Evolutionary conservation across 345 rosid genomes (phyloP), one percentile per base, ranked within the genome.

Genomic region (Eucalyptus guilfoylei): DNA sequence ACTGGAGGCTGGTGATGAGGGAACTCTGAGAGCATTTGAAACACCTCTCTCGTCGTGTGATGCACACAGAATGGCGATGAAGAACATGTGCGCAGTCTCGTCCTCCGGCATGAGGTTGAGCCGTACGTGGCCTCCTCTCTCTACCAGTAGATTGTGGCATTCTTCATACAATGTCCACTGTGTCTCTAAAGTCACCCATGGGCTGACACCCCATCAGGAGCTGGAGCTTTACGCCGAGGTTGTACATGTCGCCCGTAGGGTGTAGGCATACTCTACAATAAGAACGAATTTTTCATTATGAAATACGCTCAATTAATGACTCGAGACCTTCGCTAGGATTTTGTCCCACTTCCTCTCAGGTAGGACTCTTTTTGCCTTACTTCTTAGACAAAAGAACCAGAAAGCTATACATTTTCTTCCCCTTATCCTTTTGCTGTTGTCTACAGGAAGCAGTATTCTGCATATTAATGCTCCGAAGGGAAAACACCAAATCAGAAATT

Each of bases 231-330:
- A 94, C 96, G 2, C 97, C 97, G 7, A 94, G 94, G 34, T 96
- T 94, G 34, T 95, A 96, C 28, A 96, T 95, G 28, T 95, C 96
- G 26, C 95, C 67, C 91, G 93, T 80, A 96, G 86, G 13, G 98
- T 95, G 88, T 96, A 94, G 16, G 97, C 96, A 32, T 95, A 96
- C 67, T 96, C 96, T 94, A 90, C 30, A n/a, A 85, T 24, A 40
- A 50, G 6, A 23, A 67, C 7, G 54, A 6, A 50, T 50, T 50
- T 16, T 50, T 14, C 15, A 16, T 49, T 6, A 49, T 49, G n/a
- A n/a, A n/a, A n/a, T n/a, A n/a, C n/a, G n/a, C n/a, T n/a, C n/a
- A n/a, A n/a, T n/a, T n/a, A n/a, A n/a, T n/a, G n/a, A n/a, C n/a
- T n/a, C n/a, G n/a, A n/a, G n/a, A n/a, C n/a, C n/a, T n/a, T n/a